These are phyloP conservation scores for Pyrrhoderma noxium DNA, from an alignment of 1,284 basidiomycete genomes.

Conservation along the genomic window DNA sequence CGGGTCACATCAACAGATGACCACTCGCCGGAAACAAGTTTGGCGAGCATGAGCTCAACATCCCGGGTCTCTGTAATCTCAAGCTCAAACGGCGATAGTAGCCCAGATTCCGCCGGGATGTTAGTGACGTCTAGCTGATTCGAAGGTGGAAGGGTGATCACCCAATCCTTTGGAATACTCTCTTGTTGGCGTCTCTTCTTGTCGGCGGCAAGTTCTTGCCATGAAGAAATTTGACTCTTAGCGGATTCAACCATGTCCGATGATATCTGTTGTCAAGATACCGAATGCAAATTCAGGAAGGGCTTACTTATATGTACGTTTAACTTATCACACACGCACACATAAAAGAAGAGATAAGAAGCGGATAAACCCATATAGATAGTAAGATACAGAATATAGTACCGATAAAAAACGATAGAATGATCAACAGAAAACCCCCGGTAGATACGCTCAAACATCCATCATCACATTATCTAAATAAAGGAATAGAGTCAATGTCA, in stretches of 20 bases:
- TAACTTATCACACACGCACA: no score
- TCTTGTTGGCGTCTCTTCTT: slow-evolving; percentile 46
- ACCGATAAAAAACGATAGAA: no score
- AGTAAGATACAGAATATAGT: no score
- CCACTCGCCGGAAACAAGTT: slow-evolving; percentile 45
- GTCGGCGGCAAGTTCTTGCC: slow-evolving; percentile 45
- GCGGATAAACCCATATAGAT: no score
- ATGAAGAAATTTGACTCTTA: slow-evolving; percentile 23
- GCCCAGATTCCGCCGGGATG: slow-evolving; percentile 50
- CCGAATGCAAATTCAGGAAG: no score
- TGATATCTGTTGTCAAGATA: no score
- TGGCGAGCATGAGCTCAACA: slow-evolving; percentile 39
- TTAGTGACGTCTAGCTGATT: slow-evolving; percentile 45
- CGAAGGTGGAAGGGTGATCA: slow-evolving; percentile 35
- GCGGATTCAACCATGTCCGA: no score
- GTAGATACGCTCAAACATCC: no score
- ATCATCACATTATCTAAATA: no score
- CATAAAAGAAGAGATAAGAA: no score
- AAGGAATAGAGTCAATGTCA: neutral
- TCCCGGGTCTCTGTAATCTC: slow-evolving; percentile 56
- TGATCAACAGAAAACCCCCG: no score
- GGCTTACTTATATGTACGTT: no score
- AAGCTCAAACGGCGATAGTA: slow-evolving; percentile 54
- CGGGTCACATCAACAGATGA: slow-evolving; percentile 61
- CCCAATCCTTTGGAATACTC: slow-evolving; percentile 56